Evolutionary conservation across 106 monocot species (phyloP).

Genomic region (Phalaenopsis aphrodite): DNA sequence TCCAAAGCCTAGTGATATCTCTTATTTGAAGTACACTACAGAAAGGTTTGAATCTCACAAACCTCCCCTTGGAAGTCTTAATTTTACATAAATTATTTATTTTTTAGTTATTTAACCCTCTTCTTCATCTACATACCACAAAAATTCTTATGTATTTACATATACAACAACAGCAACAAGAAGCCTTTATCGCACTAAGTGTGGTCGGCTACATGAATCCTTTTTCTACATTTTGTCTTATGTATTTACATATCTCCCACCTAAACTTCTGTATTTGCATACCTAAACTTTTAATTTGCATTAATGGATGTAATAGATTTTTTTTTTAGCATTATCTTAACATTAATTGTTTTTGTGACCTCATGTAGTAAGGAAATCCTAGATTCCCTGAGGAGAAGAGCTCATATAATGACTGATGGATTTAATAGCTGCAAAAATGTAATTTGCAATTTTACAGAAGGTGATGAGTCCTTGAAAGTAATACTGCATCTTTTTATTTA

Average conservation of each 20-base stretch:
- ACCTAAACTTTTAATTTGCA: background rate
- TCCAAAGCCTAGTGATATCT: conserved; percentile 94
- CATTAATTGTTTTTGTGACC: conserved; percentile 3
- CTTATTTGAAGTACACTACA: conserved; percentile 64
- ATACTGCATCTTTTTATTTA: background rate
- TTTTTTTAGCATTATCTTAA: background rate
- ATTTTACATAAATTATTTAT: no score
- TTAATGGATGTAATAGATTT: background rate
- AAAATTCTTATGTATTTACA: no score
- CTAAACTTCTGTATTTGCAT: background rate
- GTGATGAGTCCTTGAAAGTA: conserved; percentile 20
- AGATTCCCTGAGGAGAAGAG: conserved; percentile 84
- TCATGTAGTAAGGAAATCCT: conserved; percentile 70
- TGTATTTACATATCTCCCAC: no score
- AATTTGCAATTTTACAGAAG: conserved; percentile 94
- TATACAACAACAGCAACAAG: no score
- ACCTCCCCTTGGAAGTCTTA: background rate
- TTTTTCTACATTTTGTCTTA: no score
- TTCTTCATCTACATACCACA: no score
- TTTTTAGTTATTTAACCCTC: no score
- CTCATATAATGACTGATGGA: conserved; percentile 93
- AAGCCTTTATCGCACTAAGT: no score
- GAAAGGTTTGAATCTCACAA: conserved; percentile 59
- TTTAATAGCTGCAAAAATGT: conserved; percentile 99
- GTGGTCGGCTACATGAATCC: no score